Base-by-base conservation (phyloP, 163 green algal genomes). In the Volvox carteri region DNA sequence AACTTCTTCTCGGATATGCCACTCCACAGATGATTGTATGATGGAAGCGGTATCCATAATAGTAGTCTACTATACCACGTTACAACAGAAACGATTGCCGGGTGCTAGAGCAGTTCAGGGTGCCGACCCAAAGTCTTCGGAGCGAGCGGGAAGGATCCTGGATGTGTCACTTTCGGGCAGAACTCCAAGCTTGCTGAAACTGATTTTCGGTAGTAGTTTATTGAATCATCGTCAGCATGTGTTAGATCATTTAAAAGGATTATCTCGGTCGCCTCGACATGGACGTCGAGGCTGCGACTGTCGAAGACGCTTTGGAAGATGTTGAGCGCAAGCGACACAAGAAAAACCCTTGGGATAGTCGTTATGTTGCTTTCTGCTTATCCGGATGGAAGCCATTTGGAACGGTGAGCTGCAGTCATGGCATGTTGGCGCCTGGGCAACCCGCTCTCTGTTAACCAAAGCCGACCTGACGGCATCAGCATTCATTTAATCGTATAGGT, bases 241-340 rank as follows among this genome's bases (percentile, higher is more conserved):
- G 54, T 12, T 65, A 65, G 28, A 65, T 65, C 54, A 65, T 65
- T 23, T 19, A 65, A 25, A 65, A 4, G 3, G 28, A 65, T 11
- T 11, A 19, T 19, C 19, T 12, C 54, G 5, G 54, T 65, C 54
- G 3, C 28, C 19, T 5, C 28, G 23, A 73, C 8, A 80, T 80
- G 73, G 44, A 80, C 2, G 73, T 42, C 23, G 73, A 62, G 12
- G 21, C 44, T 23, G 28, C 28, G 28, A 60, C 42, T 21, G 23
- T 84, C 19, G 83, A 88, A 77, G 48, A 41, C 23, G 58, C 78
- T 14, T n/a, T 86, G 0, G 78, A 87, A 8, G 83, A 88, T 16
- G 37, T 88, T 23, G 83, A 88, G 35, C 68, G 83, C 52, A 88
- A 88, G 37, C 83, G 83, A 0, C 83, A 88, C 37, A 88, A 88